phyloP scores from a whole-genome alignment of 257 asterid species.

The Ehretia macrophylla region DNA sequence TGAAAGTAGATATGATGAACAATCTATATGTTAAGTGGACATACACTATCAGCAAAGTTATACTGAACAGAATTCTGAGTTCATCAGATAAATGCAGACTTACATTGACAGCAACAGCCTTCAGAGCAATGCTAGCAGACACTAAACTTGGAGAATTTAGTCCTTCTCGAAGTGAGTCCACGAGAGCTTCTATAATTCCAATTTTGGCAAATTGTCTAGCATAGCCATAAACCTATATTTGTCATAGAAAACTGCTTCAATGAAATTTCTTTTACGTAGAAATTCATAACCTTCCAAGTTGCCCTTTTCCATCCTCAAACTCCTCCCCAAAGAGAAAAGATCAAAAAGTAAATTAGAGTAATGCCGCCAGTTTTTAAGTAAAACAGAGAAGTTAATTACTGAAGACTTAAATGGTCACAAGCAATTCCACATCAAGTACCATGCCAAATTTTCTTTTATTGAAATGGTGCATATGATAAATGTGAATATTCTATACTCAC shows the following conservation, averaged over 20 bases:
- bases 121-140: constrained; percentile 79
- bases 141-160: constrained; percentile 52
- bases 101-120: constrained; percentile 88
- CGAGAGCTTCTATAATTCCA: constrained; percentile 70
- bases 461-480: not conserved
- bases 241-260: not conserved
- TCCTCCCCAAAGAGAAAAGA: too few relatives aligned
- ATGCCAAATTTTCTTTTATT: not conserved
- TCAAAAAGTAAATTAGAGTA: too few relatives aligned
- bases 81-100: constrained; percentile 25
- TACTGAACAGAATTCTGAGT: too few relatives aligned
- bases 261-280: not conserved
- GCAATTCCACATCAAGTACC: too few relatives aligned
- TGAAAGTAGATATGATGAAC: too few relatives aligned
- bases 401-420: too few relatives aligned
- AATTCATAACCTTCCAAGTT: not conserved
- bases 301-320: too few relatives aligned
- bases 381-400: too few relatives aligned
- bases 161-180: constrained; percentile 75
- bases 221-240: constrained; percentile 76
- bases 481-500: constrained; percentile 34
- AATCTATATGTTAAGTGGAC: too few relatives aligned
- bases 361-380: too few relatives aligned
- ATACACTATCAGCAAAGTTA: too few relatives aligned
- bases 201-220: constrained; percentile 78